Base-by-base conservation (phyloP, 768 basidiomycete species). In the Dendrothele bispora region DNA sequence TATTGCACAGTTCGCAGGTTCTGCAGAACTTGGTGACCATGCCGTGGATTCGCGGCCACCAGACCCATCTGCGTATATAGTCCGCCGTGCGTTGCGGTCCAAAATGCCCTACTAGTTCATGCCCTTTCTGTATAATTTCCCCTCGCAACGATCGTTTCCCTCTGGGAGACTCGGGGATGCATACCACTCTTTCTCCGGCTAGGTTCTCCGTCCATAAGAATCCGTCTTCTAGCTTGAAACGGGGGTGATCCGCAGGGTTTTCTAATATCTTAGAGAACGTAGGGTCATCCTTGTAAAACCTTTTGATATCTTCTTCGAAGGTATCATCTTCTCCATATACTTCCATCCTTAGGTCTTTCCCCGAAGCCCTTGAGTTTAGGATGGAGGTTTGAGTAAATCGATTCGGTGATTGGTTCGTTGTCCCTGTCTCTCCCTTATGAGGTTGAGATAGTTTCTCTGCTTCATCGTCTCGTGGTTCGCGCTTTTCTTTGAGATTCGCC, bases 81-180 rank as follows among this genome's bases (percentile, higher is more conserved):
- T 62, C 58, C 1, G 48, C 10, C 1, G 67, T 68, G 17, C 56
- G 52, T 1, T 52, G 40, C 0, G 41, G 5, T 0, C 64, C 60
- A 12, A 61, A 53, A 36, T 69, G 67, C 0, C 65, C 67, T 0
- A 68, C 11, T 14, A 45, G 32, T 2, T 17, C n/a, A 34, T 46
- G 45, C 7, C 20, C 45, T 27, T 35, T 21, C 22, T 46, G 34
- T 7, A 46, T 10, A 3, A 46, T 35, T 1, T 15, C 11, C 22
- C 45, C 45, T 6, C 21, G 45, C 11, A 46, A 22, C 3, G 45
- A 11, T n/a, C 27, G 15, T n/a, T n/a, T n/a, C n/a, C 21, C 44
- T 11, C 24, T 20, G 20, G 41, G 41, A 32, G 30, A 8, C 10
- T 8, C 24, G 8, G 38, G 38, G 32, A 46, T 25, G 26, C 48